Evolutionary conservation across 2,329 filamentous ascomycete genomes (phyloP), one percentile per base, ranked within the genome.

Genomic region (Pseudogymnoascus sp.): DNA sequence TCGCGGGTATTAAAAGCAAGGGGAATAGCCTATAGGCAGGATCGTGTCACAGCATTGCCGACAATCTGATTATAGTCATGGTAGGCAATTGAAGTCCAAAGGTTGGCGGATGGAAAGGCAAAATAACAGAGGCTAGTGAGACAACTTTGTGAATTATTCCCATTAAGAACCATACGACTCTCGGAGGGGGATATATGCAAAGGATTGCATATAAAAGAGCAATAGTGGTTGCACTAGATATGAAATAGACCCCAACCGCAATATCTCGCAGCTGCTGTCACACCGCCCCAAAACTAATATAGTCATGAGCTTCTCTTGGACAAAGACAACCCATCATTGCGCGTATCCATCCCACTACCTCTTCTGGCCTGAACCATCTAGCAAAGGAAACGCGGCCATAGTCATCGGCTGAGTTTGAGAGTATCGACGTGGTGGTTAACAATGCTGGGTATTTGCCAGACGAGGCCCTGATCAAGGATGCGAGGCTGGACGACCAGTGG

Each of bases 271-370:
- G 30, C 14, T n/a, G 22, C 25, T 50, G 14, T 1, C 25, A 16
- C 43, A 18, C 9, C 11, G 25, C 43, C 43, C 25, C 30, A 25
- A 54, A 18, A 18, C 14, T 2, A 5, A 8, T 32, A 32, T 54
- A 54, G 30, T 5, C 8, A 54, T 54, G 43, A 54, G 43, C 4
- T 54, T 54, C 43, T 25, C 43, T 32, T 54, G n/a, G 25, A 54
- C 43, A 54, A 14, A 30, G 2, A 54, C 9, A 30, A 32, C 25
- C n/a, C 73, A 72, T 63, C 65, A 66, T 18, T 60, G 64, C 20
- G 64, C 70, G 2, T 73, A 74, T 61, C 61, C 68, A 4, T 68
- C 68, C 41, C 73, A 74, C 59, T 69, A 67, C 6, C 71, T 71
- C 2, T 64, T 63, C 38, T 61, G 63, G 3, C 66, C 64, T 39